Base-by-base conservation (phyloP, 495 filamentous ascomycete genomes). In the Lasiosphaeris hirsuta region DNA sequence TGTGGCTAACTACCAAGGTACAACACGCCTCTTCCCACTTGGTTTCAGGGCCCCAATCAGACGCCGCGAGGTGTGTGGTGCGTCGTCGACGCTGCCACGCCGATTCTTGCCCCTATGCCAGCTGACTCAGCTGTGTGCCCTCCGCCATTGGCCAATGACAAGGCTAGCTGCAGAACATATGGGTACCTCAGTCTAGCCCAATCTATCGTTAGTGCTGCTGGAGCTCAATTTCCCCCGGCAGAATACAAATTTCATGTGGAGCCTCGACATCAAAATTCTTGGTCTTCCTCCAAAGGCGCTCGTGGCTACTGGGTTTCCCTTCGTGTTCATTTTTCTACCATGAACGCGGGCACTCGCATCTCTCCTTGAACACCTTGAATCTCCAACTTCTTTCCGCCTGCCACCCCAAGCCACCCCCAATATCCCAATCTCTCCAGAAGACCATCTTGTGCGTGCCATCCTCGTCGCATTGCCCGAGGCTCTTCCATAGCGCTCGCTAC, bases 201-300 rank as follows among this genome's bases (percentile, higher is more conserved):
- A 51, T 51, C 9, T 34, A 51, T 36, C 34, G 36, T 14, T 37
- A 15, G 14, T n/a, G 45, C 46, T 49, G 46, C 49, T 36, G 15
- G 13, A 19, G 34, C 35, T 51, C 49, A 51, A 38, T 51, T 51
- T 37, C 49, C 46, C 46, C 49, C 49, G 49, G 49, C 49, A 51
- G 49, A 51, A 51, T 51, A 51, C 49, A 51, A 39, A 51, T 39
- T 51, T 51, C 49, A 51, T 51, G 49, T 51, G 49, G 49, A 51
- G 38, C 39, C 47, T 34, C 30, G 10, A 30, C 23, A 5, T 2
- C 23, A 30, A 46, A 46, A 14, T 50, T 19, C 50, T 19, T 43
- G 51, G 35, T 39, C 14, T 38, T 54, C 41, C 40, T 54, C 44
- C 34, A 10, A 43, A 13, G 13, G 17, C 38, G n/a, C 19, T 15